Conservation (phyloP, 2,329 filamentous ascomycete genomes). For the Beauveria australis region DNA sequence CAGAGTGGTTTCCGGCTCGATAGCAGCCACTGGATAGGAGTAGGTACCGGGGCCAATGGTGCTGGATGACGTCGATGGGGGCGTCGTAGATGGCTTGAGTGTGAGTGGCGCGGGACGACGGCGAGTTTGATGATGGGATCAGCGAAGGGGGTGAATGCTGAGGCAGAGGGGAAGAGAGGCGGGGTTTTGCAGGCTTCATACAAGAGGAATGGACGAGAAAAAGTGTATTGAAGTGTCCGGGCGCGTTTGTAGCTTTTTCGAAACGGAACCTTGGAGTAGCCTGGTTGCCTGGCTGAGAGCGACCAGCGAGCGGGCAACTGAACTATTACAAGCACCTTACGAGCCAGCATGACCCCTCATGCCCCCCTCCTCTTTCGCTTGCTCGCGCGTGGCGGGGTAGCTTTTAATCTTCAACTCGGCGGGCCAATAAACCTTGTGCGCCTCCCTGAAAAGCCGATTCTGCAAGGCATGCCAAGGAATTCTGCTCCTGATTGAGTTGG, state of each 20-base stretch:
- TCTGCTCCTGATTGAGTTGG: too few relatives aligned
- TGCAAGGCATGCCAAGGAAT: not conserved
- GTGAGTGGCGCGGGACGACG: not conserved
- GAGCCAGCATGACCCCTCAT: not conserved
- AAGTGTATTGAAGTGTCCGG: too few relatives aligned
- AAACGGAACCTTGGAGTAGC: not conserved
- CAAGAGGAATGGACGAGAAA: not conserved
- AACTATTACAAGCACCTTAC: too few relatives aligned
- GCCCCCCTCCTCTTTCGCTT: not conserved
- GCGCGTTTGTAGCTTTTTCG: not conserved
- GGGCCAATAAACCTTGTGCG: not conserved
- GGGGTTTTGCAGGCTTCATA: not conserved
- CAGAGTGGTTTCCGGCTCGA: not conserved
- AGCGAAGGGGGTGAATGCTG: not conserved
- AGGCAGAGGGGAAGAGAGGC: not conserved
- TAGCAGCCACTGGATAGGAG: not conserved
- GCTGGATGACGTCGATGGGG: slow-evolving; percentile 6
- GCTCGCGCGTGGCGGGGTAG: not conserved
- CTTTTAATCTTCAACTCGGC: too few relatives aligned
- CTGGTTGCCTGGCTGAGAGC: not conserved
- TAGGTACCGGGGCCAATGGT: not conserved
- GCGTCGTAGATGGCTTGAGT: not conserved
- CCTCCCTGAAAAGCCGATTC: not conserved
- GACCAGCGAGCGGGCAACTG: not conserved
- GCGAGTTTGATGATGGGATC: not conserved